Evolutionary conservation across 129 eudicot genomes (phyloP), one percentile per base, ranked within the genome.

Genomic region (Artemisia tridentata): DNA sequence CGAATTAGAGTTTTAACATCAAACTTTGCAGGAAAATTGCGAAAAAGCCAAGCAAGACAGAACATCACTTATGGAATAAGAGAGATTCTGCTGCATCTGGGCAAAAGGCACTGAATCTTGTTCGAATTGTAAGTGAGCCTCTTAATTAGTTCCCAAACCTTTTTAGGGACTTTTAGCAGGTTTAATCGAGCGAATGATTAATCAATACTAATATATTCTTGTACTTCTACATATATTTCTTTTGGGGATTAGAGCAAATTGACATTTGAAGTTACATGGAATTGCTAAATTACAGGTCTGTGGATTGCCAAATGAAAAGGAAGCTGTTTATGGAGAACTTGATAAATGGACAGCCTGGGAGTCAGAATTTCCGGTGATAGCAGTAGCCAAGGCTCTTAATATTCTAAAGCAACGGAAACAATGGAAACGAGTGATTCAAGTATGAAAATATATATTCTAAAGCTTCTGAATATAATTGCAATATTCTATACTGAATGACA

Each of bases 261-360:
- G 2, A 66, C 27, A 15, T 15, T 31, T 45, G 11, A 73, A 47
- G 46, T 63, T 63, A n/a, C 6, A 20, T 75, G 51, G 31, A 65
- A 21, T 55, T 43, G 25, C 31, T 55, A 46, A 43, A 16, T 43
- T 27, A 31, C 75, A 89, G 98, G 86, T 92, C 73, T 92, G 88
- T 57, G 86, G 81, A 58, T 83, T 85, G 70, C 98, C 98, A 63
- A 89, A 87, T 71, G 96, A 89, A 84, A 92, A 87, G 79, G 96
- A 89, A 76, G 84, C 86, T 65, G 95, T 92, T 64, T 89, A 92
- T 80, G 80, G 88, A 69, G 98, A 80, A 46, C 76, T 92, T 51
- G 98, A 92, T 83, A 79, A 92, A 82, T 92, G 96, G 98, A 76
- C 80, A 53, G 95, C 95, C 57, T 89, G 92, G 92, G 98, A 92